Base-by-base conservation (phyloP, 257 asterid species). In the Plantago ovata region DNA sequence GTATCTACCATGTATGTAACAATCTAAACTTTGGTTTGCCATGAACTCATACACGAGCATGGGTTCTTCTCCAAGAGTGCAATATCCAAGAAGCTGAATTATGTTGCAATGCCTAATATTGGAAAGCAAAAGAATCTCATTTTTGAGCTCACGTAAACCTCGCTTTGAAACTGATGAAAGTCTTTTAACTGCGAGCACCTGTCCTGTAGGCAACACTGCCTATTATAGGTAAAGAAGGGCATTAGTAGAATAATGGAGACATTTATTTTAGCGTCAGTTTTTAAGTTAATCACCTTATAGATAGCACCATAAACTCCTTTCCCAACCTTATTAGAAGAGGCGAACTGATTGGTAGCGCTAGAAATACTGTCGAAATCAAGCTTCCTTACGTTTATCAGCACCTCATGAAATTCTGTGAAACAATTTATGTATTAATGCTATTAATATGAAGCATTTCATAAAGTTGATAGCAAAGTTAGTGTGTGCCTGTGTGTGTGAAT, bases 31-130 rank as follows among this genome's bases (percentile, higher is more conserved):
- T 33, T 10, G 39, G 65, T 56, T 61, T 55, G 42, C 58, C 72
- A 51, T 66, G 66, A 55, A 71, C 58, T 65, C 69, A 19, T 65
- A 61, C 6, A 71, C 58, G 0, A 71, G 40, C 51, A 71, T 46
- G 10, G 13, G 10, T 32, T 56, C 68, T 55, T 21, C 59, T 33
- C 54, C 11, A 10, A 33, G 60, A 45, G 44, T 22, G 72, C 72
- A 66, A 53, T 66, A 66, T n/a, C 77, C 77, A 56, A 56, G 63
- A 55, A 62, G 54, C 21, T 52, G 56, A 48, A 66, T 62, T 20
- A 72, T 50, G 55, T 72, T 66, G 53, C 9, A 49, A 63, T 63
- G 75, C 58, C 33, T 56, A 51, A 63, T 56, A 12, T 58, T 51
- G 62, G 42, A 40, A 63, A 58, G 65, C 45, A 21, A 21, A 58